A percentile compares a stretch with the other conserved stretches of the same genome.
These are phyloP conservation scores for Talaromyces trachyspermus DNA, from an alignment of 495 filamentous ascomycete genomes.

Conservation along the genomic window DNA sequence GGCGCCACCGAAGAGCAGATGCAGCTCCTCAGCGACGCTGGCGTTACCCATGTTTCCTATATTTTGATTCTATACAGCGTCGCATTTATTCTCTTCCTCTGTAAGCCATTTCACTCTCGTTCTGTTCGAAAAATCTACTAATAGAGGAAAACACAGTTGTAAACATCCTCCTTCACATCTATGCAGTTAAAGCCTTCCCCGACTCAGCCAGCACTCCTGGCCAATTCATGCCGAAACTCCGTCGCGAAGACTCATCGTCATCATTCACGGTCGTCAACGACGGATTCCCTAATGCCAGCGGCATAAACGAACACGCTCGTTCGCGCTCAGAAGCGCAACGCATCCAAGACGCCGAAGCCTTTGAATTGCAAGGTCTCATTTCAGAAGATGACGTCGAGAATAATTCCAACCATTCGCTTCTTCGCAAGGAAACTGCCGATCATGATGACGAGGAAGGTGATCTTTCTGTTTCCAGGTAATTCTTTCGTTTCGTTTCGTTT, in stretches of 20 bases:
- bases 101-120: slow-evolving; percentile 34
- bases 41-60: slow-evolving; percentile 85
- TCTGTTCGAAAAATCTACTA: background rate
- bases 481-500: no score
- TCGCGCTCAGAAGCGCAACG: slow-evolving; percentile 42
- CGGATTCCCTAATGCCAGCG: slow-evolving; percentile 13
- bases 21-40: slow-evolving; percentile 58
- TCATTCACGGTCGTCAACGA: slow-evolving; percentile 4
- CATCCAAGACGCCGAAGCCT: slow-evolving; percentile 72
- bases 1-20: slow-evolving; percentile 96
- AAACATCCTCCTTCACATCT: slow-evolving; percentile 75
- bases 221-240: slow-evolving; percentile 5
- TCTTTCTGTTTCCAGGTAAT: background rate
- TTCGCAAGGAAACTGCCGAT: no score
- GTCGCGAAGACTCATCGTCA: slow-evolving; percentile 3
- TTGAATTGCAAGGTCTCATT: slow-evolving; percentile 85
- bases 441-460: slow-evolving; percentile 28
- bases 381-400: slow-evolving; percentile 64
- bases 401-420: no score
- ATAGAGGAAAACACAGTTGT: slow-evolving; percentile 40
- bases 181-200: slow-evolving; percentile 57
- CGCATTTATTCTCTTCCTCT: slow-evolving; percentile 83
- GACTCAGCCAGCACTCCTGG: slow-evolving; percentile 20
- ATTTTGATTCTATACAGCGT: slow-evolving; percentile 85
- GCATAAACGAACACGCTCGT: slow-evolving; percentile 50